These are phyloP conservation scores for Fusarium sp. DNA, from an alignment of 2,329 filamentous ascomycete species.

Conservation along the genomic window DNA sequence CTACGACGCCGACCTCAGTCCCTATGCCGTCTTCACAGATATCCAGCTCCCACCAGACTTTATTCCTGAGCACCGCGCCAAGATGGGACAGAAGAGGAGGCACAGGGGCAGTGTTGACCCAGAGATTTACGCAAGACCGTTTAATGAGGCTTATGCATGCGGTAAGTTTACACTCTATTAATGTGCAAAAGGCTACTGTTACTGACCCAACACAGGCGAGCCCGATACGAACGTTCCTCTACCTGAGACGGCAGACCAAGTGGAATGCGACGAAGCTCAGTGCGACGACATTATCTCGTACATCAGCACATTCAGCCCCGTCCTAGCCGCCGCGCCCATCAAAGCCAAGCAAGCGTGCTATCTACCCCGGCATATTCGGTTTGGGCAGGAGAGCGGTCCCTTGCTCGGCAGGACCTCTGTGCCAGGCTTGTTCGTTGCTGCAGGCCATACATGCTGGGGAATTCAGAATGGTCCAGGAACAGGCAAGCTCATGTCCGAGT, in stretches of 20 bases:
- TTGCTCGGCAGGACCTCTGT: slow-evolving; percentile 83
- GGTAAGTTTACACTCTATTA: slow-evolving; percentile 62
- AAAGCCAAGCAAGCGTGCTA: slow-evolving; percentile 92
- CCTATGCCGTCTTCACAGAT: slow-evolving; percentile 88
- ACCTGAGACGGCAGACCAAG: slow-evolving; percentile 81
- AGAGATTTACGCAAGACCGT: slow-evolving; percentile 93
- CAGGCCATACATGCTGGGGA: slow-evolving; percentile 97
- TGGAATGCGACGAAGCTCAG: slow-evolving; percentile 80
- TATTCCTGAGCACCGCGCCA: slow-evolving; percentile 65
- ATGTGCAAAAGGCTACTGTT: not conserved
- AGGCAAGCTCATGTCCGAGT: slow-evolving; percentile 84
- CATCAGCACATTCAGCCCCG: slow-evolving; percentile 75
- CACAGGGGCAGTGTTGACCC: slow-evolving; percentile 80
- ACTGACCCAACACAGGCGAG: slow-evolving; percentile 66
- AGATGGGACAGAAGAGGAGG: slow-evolving; percentile 65
- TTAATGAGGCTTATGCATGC: slow-evolving; percentile 93
- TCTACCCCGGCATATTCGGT: slow-evolving; percentile 80
- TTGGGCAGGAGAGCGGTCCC: slow-evolving; percentile 76
- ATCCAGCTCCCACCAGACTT: slow-evolving; percentile 81
- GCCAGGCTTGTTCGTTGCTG: slow-evolving; percentile 83
- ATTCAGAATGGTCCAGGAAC: slow-evolving; percentile 96
- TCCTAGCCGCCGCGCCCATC: slow-evolving; percentile 78
- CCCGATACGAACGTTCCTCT: slow-evolving; percentile 83
- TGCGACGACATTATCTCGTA: slow-evolving; percentile 92
- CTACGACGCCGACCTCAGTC: slow-evolving; percentile 75